Conservation (phyloP, 2,329 filamentous ascomycete genomes). For the Coccinonectria pachysandricola region DNA sequence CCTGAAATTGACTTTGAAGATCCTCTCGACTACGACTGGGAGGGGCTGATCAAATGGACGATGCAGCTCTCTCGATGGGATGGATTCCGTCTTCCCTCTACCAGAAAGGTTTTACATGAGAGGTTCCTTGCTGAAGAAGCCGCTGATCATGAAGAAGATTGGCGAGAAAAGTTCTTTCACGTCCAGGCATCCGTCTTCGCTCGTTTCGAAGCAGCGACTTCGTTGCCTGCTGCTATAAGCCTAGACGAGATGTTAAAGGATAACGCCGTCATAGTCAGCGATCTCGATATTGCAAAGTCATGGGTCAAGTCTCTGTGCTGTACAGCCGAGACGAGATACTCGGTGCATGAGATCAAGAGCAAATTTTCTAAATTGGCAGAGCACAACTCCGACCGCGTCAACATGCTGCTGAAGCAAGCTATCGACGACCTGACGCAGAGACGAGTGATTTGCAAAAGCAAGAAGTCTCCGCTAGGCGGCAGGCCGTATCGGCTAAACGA, state of each 20-base stretch:
- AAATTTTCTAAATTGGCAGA: constrained; percentile 40
- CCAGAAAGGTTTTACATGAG: constrained; percentile 33
- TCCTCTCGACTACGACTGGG: constrained; percentile 58
- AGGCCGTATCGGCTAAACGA: constrained; percentile 55
- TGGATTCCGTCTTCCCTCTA: constrained; percentile 37
- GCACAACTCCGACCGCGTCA: constrained; percentile 29
- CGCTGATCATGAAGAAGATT: constrained; percentile 27
- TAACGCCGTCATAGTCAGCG: constrained; percentile 7
- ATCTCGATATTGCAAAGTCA: constrained; percentile 38
- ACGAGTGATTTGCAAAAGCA: constrained; percentile 49
- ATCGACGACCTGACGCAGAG: constrained; percentile 38
- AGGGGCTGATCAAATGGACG: constrained; percentile 55
- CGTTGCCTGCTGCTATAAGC: constrained; percentile 34
- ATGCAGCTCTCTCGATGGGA: constrained; percentile 38
- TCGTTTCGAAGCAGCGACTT: constrained; percentile 44
- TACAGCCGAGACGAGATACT: constrained; percentile 40
- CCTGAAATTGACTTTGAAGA: constrained; percentile 54
- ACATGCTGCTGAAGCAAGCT: constrained; percentile 35
- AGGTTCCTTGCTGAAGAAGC: constrained; percentile 31
- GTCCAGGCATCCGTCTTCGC: constrained; percentile 43
- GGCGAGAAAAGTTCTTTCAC: constrained; percentile 49
- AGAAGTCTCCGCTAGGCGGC: constrained; percentile 46
- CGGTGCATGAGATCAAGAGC: constrained; percentile 35
- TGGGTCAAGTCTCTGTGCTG: constrained; percentile 51
- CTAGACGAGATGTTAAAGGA: constrained; percentile 7